Conservation (phyloP, 306 rosid genomes). For the Vigna unguiculata region DNA sequence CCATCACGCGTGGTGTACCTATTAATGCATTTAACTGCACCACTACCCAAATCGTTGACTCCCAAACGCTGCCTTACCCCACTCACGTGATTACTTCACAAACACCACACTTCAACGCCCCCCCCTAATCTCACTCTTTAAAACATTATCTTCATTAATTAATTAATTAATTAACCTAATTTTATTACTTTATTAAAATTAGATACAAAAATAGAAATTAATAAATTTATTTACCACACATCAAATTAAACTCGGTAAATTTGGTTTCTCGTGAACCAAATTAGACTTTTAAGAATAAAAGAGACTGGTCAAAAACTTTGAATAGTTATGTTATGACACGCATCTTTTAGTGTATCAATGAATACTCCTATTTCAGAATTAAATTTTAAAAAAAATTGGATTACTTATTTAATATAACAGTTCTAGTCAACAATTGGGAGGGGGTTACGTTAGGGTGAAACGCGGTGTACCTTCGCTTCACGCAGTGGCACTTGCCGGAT, state of each 20-base stretch:
- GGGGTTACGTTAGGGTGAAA: neutral
- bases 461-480: conserved; percentile 72
- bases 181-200: too few relatives aligned
- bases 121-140: neutral
- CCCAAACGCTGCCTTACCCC: conserved; percentile 27
- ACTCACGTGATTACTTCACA: conserved; percentile 37
- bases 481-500: conserved; percentile 82
- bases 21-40: conserved; percentile 45
- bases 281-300: neutral
- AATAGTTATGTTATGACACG: neutral
- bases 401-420: neutral
- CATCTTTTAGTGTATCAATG: neutral
- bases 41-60: conserved; percentile 61
- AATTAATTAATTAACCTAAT: too few relatives aligned
- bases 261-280: too few relatives aligned
- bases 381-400: neutral
- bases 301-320: neutral
- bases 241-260: too few relatives aligned
- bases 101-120: neutral
- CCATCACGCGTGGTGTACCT: conserved; percentile 57
- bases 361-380: neutral
- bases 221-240: too few relatives aligned
- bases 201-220: too few relatives aligned
- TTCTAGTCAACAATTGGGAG: conserved; percentile 31
- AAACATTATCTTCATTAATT: too few relatives aligned